Base-by-base conservation (phyloP, 2,329 filamentous ascomycete species). In the Xylariaceae sp. region DNA sequence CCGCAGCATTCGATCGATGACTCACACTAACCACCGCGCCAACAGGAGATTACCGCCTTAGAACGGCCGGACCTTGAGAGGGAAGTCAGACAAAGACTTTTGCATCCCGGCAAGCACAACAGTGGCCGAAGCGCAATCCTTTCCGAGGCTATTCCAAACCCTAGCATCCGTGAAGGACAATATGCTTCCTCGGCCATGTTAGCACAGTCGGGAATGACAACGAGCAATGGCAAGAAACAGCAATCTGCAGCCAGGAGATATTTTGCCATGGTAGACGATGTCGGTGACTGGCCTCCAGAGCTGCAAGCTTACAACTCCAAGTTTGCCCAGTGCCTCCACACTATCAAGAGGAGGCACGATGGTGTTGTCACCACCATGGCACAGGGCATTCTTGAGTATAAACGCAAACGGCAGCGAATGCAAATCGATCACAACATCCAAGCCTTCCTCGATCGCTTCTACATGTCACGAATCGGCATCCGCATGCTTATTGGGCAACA, bases 401-500 rank as follows among this genome's bases (percentile, higher is more conserved):
- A 99, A 76, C 89, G 93, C 50, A 93, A 88, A 69, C 84, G 91
- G 56, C 94, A 99, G 79, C 86, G 94, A 48, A 94, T 97, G 87
- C 94, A 97, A 69, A 99, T 99, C 66, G 94, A 97, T 73, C 87
- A 92, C 69, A 95, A 92, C 63, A 97, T 99, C 54, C 94, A 99
- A 71, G 87, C 90, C 50, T 99, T 99, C 77, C 84, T 99, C 60
- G 94, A 99, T 74, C 89, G 94, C 54, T 99, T 99, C 74, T 99
- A 99, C 79, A 99, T 99, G 94, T 97, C 92, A 42, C 90, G 94
- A 57, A 99, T 99, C 66, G 94, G 94, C 60, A 99, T 99, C 63
- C 89, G 94, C 63, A 99, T 99, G 94, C 85, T 99, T 46, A 97
- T 99, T 64, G 94, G 94, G 48, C 94, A 99, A 71, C 94, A 99